Conservation (phyloP, 345 rosid genomes). For the Sonneratia caseolaris region DNA sequence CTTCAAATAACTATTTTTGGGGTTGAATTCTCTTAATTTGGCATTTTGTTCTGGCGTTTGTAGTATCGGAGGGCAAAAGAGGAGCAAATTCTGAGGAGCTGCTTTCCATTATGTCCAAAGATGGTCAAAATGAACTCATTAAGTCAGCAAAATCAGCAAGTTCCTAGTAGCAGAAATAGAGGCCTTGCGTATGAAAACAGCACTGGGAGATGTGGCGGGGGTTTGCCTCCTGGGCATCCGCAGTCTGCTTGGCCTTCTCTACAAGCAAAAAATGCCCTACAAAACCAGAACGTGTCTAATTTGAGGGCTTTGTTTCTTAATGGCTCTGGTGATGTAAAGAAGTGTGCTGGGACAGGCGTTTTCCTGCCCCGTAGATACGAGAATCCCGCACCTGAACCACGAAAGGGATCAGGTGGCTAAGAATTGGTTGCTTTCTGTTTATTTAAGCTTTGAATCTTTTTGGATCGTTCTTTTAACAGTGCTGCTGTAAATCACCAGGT, state of each 20-base stretch:
- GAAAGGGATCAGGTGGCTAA: slow-evolving; percentile 48
- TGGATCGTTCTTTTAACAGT: not conserved
- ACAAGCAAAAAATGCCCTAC: slow-evolving; percentile 6
- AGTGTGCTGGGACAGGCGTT: slow-evolving; percentile 73
- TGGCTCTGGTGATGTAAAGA: slow-evolving; percentile 26
- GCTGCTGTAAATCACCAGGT: slow-evolving; percentile 9
- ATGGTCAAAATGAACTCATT: slow-evolving; percentile 16
- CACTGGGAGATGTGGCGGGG: slow-evolving; percentile 11
- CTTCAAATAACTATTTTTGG: not conserved
- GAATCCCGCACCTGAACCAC: slow-evolving; percentile 27
- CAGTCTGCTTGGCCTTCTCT: slow-evolving; percentile 35
- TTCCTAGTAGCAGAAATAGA: slow-evolving; percentile 19
- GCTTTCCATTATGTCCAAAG: slow-evolving; percentile 14
- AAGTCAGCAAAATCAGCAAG: slow-evolving; percentile 22
- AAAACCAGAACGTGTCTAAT: not conserved
- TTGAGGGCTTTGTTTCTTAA: slow-evolving; percentile 20
- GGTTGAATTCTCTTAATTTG: not conserved
- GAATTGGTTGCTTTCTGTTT: not conserved
- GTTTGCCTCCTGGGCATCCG: slow-evolving; percentile 9
- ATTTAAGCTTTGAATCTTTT: not conserved
- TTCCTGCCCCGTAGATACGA: slow-evolving; percentile 61
- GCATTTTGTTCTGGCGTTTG: not conserved
- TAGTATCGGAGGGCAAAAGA: slow-evolving; percentile 7
- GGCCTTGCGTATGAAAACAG: slow-evolving; percentile 13
- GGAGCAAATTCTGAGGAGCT: slow-evolving; percentile 14